Evolutionary conservation across 140 eudicot genomes (phyloP).

Genomic region (Cichorium intybus): DNA sequence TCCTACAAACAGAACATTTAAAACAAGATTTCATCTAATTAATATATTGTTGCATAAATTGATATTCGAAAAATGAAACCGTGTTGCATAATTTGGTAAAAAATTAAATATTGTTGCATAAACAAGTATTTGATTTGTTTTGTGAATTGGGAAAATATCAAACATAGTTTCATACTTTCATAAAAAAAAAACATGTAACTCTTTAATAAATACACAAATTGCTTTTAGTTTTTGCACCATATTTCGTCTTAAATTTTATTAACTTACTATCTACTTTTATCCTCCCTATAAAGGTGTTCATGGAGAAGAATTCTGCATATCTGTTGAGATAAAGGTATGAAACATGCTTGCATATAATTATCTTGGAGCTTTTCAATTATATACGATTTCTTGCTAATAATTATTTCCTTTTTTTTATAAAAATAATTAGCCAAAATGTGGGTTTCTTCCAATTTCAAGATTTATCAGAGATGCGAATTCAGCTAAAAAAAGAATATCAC

Average conservation of each 20-base stretch:
- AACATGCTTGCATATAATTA: background rate
- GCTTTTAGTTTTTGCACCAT: background rate
- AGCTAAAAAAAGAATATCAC: conserved; percentile 55
- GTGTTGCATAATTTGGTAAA: too few relatives aligned
- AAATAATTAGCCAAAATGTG: conserved; percentile 68
- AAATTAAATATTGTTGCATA: too few relatives aligned
- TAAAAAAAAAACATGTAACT: background rate
- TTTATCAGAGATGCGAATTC: conserved; percentile 51
- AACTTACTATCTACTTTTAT: conserved; percentile 4
- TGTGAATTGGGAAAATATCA: too few relatives aligned
- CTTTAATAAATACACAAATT: too few relatives aligned
- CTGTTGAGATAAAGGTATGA: conserved; percentile 96
- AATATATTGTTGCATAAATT: too few relatives aligned
- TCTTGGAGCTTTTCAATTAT: background rate
- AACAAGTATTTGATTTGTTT: too few relatives aligned
- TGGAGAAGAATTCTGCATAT: conserved; percentile 54
- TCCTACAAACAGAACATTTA: background rate
- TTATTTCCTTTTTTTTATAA: conserved; percentile 1
- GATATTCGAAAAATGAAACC: too few relatives aligned
- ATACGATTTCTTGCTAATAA: background rate
- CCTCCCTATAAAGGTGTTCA: conserved; percentile 37
- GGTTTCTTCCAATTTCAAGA: conserved; percentile 66
- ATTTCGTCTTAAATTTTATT: background rate
- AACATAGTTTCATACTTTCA: too few relatives aligned
- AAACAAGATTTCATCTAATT: too few relatives aligned